Base-by-base conservation (phyloP, 2,329 filamentous ascomycete genomes). In the Colletotrichum musicola region DNA sequence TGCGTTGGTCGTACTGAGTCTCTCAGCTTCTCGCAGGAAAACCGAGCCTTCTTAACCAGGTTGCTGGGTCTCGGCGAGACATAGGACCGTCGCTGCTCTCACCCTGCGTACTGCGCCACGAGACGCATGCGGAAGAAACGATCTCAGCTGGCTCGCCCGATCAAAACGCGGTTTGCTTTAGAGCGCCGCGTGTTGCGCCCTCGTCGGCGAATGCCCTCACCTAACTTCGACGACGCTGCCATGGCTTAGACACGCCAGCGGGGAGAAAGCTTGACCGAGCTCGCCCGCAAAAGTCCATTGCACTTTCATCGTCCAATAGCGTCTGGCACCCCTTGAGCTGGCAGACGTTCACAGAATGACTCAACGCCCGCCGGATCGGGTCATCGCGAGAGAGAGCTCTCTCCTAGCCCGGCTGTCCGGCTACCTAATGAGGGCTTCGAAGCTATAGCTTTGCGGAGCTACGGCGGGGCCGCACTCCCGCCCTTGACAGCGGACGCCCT, bases 81-180 rank as follows among this genome's bases (percentile, higher is more conserved):
- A 35, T 18, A n/a, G 13, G 18, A 30, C 22, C 18, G 40, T 27
- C 13, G 13, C n/a, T n/a, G 35, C 30, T 27, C 10, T 53, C 44
- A 25, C 22, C 22, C 22, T 25, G 18, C 16, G 44, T 9, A 35
- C 14, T 9, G 38, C 47, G n/a, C 55, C n/a, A 51, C 25, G n/a
- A 40, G 38, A 58, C 55, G 62, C 54, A 64, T 53, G 62, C 47
- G 25, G 62, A 40, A 53, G 44, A 14, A 25, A 56, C 35, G 3
- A n/a, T 18, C 12, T 5, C 60, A 18, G 49, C 30, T 13, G 6
- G 14, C 40, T n/a, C 30, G 20, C 42, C n/a, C 20, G 12, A 27
- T 40, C 30, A 20, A 14, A 38, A 40, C 51, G 22, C 20, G 20
- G n/a, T 42, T 30, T 46, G 16, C 14, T 20, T 7, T 14, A 27